Conservation (phyloP, 1,284 basidiomycete genomes). For the Moesziomyces globuligerus region DNA sequence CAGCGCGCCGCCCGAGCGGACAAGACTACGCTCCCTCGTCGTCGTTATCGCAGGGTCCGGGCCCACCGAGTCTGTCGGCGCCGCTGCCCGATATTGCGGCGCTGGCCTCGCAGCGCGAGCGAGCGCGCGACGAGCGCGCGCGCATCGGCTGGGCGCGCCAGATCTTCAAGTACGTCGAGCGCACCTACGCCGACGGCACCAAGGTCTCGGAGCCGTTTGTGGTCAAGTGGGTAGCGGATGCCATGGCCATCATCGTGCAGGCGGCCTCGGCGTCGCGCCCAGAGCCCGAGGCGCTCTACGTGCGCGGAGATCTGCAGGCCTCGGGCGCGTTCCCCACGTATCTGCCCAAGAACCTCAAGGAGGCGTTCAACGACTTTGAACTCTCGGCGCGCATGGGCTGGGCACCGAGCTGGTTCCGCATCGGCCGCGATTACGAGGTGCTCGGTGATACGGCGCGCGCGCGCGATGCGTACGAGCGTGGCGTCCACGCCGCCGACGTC, state of each 20-base stretch:
- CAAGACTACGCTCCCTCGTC: conserved; percentile 11
- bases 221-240: conserved; percentile 74
- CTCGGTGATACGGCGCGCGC: conserved; percentile 79
- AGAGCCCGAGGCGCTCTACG: conserved; percentile 78
- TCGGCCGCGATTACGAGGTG: conserved; percentile 89
- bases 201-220: conserved; percentile 75
- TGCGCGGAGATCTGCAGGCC: conserved; percentile 77
- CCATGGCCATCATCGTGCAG: conserved; percentile 67
- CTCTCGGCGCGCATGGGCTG: conserved; percentile 63
- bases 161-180: conserved; percentile 80
- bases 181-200: conserved; percentile 50
- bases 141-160: conserved; percentile 81
- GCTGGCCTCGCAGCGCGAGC: conserved; percentile 47
- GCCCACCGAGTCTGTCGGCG: conserved; percentile 41
- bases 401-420: conserved; percentile 77
- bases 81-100: conserved; percentile 58
- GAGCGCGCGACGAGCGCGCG: conserved; percentile 71
- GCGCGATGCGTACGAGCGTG: conserved; percentile 83
- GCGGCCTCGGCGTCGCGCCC: conserved; percentile 65
- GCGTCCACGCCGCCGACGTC: conserved; percentile 76
- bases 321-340: conserved; percentile 72
- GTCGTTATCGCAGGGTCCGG: conserved; percentile 3
- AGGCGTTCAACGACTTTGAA: conserved; percentile 85
- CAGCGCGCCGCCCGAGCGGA: conserved; percentile 15
- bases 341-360: conserved; percentile 75